Base-by-base conservation (phyloP, 768 basidiomycete genomes). In the Tylopilus intermedius region DNA sequence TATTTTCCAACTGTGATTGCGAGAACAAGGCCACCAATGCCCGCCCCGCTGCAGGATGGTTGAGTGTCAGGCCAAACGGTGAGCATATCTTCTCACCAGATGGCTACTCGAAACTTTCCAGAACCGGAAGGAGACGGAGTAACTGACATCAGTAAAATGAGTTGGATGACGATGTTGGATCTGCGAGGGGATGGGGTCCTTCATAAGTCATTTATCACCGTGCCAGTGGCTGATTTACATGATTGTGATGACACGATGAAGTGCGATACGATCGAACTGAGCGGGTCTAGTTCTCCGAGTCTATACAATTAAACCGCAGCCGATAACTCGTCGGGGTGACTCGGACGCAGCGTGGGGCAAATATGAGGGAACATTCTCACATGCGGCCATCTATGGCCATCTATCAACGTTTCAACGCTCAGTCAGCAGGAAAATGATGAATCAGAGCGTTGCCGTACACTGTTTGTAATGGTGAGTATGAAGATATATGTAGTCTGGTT, bases 1-100 rank as follows among this genome's bases (percentile, higher is more conserved):
- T 66, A 67, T 45, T 62, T 61, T 32, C 65, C 68, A 15, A 75
- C 65, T 8, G 71, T 65, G 21, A 66, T 66, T 1, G 77, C 74
- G n/a, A 80, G 71, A 0, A 71, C 64, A n/a, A 79, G 65, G 5
- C 77, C 77, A 11, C 71, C 74, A 38, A 78, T 72, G 4, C 75
- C 76, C 15, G 69, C 75, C 41, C 68, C 73, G 51, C 67, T 75
- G 14, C 8, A 6, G 15, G 24, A 4, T 8, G 3, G 6, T 30
- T 46, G 18, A 50, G 30, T 35, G 26, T 13, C 9, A 30, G 1
- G 26, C 1, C 4, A 1, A 14, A 44, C 8, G 15, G 10, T 29
- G 21, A 27, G 15, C n/a, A 38, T 18, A 9, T 38, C 38, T 18
- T 21, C 57, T 18, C 45, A 62, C 62, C 62, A 63, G 37, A 62